Evolutionary conservation across 805 yeast species (phyloP).

Genomic region (Saturnispora saitoi): DNA sequence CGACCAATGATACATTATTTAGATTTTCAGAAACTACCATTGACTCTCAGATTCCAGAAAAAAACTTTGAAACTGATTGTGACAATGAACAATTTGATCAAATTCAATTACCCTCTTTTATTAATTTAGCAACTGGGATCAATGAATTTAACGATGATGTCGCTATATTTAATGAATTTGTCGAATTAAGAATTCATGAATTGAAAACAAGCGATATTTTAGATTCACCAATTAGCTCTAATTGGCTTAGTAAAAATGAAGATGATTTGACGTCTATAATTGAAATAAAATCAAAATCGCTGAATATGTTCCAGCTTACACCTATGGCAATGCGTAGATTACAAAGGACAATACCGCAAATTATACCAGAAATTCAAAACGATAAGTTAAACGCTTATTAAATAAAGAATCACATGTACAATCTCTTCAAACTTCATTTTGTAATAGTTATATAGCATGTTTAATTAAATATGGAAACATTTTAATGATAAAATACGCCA

Average conservation of each 20-base stretch:
- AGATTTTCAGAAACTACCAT: neutral
- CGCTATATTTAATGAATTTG: neutral
- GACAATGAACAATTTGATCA: neutral
- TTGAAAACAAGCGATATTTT: neutral
- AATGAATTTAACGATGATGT: constrained; percentile 8
- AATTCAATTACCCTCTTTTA: neutral
- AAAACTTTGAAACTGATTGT: neutral
- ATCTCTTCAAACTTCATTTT: too few relatives aligned
- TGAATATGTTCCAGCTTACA: neutral
- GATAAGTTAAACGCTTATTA: neutral
- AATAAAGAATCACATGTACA: neutral
- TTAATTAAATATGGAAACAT: too few relatives aligned
- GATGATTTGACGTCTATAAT: neutral
- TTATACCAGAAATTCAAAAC: neutral
- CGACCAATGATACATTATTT: neutral
- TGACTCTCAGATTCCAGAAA: neutral
- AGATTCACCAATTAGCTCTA: neutral
- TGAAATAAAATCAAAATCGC: neutral
- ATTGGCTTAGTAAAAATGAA: neutral
- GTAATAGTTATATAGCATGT: too few relatives aligned
- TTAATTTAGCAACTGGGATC: constrained; percentile 11
- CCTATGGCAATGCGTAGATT: neutral
- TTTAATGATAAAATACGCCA: too few relatives aligned
- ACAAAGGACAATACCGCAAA: neutral
- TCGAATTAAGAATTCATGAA: neutral